Evolutionary conservation across 441 rosid species (phyloP), one percentile per base, ranked within the genome.

Genomic region (Pelargonium australe): DNA sequence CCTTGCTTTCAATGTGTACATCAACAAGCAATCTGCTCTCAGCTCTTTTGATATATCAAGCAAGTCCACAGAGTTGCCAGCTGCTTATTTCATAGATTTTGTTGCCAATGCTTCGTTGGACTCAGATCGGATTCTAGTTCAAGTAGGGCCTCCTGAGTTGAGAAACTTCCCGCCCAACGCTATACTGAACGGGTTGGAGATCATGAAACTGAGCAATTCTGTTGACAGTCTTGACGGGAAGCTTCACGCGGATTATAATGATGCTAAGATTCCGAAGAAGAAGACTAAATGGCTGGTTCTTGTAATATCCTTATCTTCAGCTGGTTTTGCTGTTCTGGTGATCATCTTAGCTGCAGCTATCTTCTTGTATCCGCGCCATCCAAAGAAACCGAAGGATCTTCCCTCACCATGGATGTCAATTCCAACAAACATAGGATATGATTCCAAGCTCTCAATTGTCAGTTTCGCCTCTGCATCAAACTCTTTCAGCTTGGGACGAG

Each of bases 171-270:
- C 68, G 7, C 58, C 65, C 67, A 79, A 79, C 70, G 82, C 79
- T 3, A 72, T 75, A 16, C 62, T 79, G 28, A 79, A 75, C 51
- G 82, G 82, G n/a, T 68, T 79, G 67, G 82, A 79, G 74, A 72
- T 79, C 67, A 66, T 79, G 75, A 79, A 79, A 55, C 49, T 79
- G 70, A 79, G 71, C 51, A 73, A 72, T 43, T 68, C 67, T 13
- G 53, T 66, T 63, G 70, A 13, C 17, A 73, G 75, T 20, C 75
- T 77, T 63, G 68, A 51, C 60, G 74, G 68, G 55, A 40, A 62
- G 41, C 55, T 51, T 8, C 55, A 43, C 9, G 72, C 31, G 8
- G 37, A 3, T 2, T 16, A 5, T 25, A 20, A n/a, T 5, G 34
- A 13, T 6, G 11, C 63, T 0, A 69, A 47, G 17, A 7, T 14